These are phyloP conservation scores for Fusarium tricinctum DNA, from an alignment of 2,329 filamentous ascomycete genomes.

Conservation along the genomic window DNA sequence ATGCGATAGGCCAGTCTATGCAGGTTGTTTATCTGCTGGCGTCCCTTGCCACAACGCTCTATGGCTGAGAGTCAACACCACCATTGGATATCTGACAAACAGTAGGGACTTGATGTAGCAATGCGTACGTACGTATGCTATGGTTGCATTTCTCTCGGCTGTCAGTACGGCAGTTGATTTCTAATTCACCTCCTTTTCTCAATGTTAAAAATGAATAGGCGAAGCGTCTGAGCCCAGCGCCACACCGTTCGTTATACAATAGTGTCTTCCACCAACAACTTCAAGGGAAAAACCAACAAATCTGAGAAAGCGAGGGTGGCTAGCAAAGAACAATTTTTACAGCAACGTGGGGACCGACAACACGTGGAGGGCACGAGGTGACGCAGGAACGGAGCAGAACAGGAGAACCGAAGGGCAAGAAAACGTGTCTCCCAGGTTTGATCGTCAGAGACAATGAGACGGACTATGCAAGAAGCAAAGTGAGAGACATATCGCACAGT, in stretches of 20 bases:
- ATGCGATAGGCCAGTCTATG: background rate
- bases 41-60: conserved; percentile 18
- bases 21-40: background rate
- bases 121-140: no score
- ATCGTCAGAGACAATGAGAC: conserved; percentile 17
- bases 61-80: conserved; percentile 7
- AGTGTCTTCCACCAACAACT: conserved; percentile 13
- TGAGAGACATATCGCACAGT: background rate
- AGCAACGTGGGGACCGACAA: conserved; percentile 12
- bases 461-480: conserved; percentile 10
- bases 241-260: conserved; percentile 15
- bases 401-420: conserved; percentile 11
- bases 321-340: background rate
- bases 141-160: background rate
- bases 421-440: conserved; percentile 40
- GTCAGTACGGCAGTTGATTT: background rate
- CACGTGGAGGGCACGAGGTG: conserved; percentile 48
- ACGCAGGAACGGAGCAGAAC: conserved; percentile 13
- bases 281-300: background rate
- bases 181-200: background rate
- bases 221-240: conserved; percentile 18
- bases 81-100: background rate
- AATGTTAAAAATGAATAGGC: background rate
- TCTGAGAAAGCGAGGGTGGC: conserved; percentile 12
- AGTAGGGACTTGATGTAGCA: background rate